Base-by-base conservation (phyloP, 2,329 filamentous ascomycete genomes). In the Pseudogymnoascus sp. region DNA sequence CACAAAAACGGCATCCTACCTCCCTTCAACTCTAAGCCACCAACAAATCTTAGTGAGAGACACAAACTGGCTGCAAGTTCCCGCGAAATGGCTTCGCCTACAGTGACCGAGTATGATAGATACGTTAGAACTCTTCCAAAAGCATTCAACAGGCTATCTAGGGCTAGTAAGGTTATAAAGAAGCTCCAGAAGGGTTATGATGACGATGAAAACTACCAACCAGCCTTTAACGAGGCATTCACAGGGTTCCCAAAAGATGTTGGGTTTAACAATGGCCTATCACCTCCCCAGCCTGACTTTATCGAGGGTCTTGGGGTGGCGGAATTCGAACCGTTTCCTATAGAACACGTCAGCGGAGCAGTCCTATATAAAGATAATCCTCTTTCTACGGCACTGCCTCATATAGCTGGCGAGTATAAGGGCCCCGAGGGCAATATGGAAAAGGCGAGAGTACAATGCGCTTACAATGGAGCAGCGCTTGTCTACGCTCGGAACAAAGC, bases 231-330 rank as follows among this genome's bases (percentile, higher is more conserved):
- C 8, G 16, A 41, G 31, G 1, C 58, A 23, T 23, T 60, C 23
- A 41, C 26, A n/a, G 58, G 33, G 21, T 66, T 72, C 19, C 68
- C 69, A 26, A 64, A 65, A 31, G 61, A 69, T 37, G 62, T 69
- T 43, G 67, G 68, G 11, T 71, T 72, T 59, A 73, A 73, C 31
- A 65, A 69, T 39, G 65, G 65, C 14, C 64, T 73, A 2, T 69
- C 69, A 26, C 63, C 68, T 23, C 63, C 69, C 29, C 69, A 71
- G 55, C 70, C 72, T 29, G 70, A 72, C 64, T 70, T 68, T 23
- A 59, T 73, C 59, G 67, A 73, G 60, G 70, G 69, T 5, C 65
- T 69, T 23, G 62, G 64, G 21, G 63, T 65, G 38, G 14, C 37
- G 31, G 41, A 64, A 35, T 68, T 66, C 35, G 7, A 64, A 4